These are phyloP conservation scores for Crassisporium funariophilum DNA, from an alignment of 768 basidiomycete species.

Conservation along the genomic window DNA sequence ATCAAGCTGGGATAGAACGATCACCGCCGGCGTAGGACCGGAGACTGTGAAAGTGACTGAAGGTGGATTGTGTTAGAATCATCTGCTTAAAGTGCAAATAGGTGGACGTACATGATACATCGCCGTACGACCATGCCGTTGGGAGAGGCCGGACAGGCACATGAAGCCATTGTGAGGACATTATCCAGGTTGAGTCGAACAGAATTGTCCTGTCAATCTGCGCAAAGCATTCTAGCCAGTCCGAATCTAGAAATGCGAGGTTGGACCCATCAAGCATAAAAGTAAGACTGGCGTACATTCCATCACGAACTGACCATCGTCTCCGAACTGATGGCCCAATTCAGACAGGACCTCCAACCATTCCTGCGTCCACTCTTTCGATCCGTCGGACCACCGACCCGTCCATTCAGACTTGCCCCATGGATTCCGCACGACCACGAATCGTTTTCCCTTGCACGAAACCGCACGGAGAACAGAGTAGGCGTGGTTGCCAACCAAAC, in stretches of 20 bases:
- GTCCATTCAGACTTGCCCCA: slow-evolving; percentile 54
- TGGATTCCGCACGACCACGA: slow-evolving; percentile 52
- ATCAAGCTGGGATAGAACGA: slow-evolving; percentile 56
- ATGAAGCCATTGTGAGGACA: slow-evolving; percentile 52
- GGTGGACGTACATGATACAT: slow-evolving; percentile 49
- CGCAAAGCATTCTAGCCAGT: slow-evolving; percentile 46
- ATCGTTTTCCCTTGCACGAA: slow-evolving; percentile 46
- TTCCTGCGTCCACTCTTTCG: slow-evolving; percentile 51
- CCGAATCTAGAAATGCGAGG: slow-evolving; percentile 35
- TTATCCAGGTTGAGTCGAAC: slow-evolving; percentile 50
- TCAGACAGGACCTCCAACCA: slow-evolving; percentile 43
- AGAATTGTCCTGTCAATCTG: slow-evolving; percentile 46
- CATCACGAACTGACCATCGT: slow-evolving; percentile 55
- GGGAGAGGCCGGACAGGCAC: slow-evolving; percentile 44
- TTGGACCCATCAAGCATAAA: too few relatives aligned
- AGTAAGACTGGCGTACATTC: slow-evolving; percentile 35
- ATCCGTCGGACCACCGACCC: slow-evolving; percentile 51
- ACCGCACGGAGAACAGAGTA: slow-evolving; percentile 50
- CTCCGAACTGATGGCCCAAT: slow-evolving; percentile 46
- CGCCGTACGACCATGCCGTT: slow-evolving; percentile 54
- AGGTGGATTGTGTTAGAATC: not conserved
- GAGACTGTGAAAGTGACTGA: slow-evolving; percentile 49
- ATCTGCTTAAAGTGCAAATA: not conserved
- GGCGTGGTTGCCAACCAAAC: slow-evolving; percentile 44
- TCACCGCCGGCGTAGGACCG: slow-evolving; percentile 40